phyloP scores from a whole-genome alignment of 2,329 filamentous ascomycete species.

The Monascus ruber region DNA sequence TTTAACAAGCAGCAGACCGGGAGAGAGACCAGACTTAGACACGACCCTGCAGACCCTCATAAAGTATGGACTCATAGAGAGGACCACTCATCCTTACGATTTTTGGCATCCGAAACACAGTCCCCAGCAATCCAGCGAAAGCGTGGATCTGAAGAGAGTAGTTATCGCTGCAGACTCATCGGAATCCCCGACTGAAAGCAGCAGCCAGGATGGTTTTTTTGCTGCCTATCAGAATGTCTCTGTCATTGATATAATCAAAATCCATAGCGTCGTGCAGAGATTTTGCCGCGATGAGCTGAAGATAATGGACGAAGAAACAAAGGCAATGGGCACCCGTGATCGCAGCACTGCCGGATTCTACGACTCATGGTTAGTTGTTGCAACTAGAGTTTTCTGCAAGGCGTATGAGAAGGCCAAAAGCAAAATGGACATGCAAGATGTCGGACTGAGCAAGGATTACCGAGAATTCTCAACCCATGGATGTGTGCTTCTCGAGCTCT shows the following conservation, averaged over 20 bases:
- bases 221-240: slow-evolving; percentile 18
- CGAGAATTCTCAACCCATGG: slow-evolving; percentile 38
- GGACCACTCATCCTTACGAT: slow-evolving; percentile 24
- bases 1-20: slow-evolving; percentile 23
- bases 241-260: slow-evolving; percentile 34
- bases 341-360: slow-evolving; percentile 20
- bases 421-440: slow-evolving; percentile 28
- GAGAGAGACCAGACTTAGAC: slow-evolving; percentile 31
- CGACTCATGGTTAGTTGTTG: slow-evolving; percentile 33
- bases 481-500: slow-evolving; percentile 28
- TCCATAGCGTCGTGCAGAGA: slow-evolving; percentile 37
- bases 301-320: slow-evolving; percentile 22
- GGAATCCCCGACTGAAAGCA: slow-evolving; percentile 23
- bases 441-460: slow-evolving; percentile 34
- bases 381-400: slow-evolving; percentile 28
- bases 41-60: slow-evolving; percentile 36
- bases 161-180: slow-evolving; percentile 16
- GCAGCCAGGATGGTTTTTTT: slow-evolving; percentile 22
- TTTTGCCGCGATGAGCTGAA: slow-evolving; percentile 38
- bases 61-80: slow-evolving; percentile 34
- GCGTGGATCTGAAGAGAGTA: slow-evolving; percentile 10
- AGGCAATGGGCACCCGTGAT: slow-evolving; percentile 1
- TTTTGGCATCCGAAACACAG: slow-evolving; percentile 6
- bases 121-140: slow-evolving; percentile 10
- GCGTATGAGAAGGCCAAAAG: slow-evolving; percentile 32